phyloP scores from a whole-genome alignment of 2,329 filamentous ascomycete species.

The Orbilia quercus region DNA sequence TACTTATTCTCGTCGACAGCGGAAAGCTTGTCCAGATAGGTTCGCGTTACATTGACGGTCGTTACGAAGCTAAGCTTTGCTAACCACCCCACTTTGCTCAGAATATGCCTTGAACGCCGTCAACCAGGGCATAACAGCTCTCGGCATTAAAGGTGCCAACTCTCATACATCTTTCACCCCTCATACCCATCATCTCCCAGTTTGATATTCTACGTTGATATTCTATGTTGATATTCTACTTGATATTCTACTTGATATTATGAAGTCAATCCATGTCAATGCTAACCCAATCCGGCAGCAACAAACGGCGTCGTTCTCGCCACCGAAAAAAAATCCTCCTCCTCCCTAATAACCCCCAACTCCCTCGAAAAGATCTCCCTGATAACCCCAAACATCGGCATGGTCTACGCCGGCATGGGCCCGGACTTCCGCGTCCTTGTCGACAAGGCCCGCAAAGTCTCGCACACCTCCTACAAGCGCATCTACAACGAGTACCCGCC shows the following conservation, averaged over 20 bases:
- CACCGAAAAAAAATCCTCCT: conserved; percentile 99
- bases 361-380: conserved; percentile 97
- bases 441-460: conserved; percentile 97
- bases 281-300: conserved; percentile 68
- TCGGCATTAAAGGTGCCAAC: conserved; percentile 99
- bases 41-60: conserved; percentile 64
- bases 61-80: not conserved
- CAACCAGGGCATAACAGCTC: conserved; percentile 97
- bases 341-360: conserved; percentile 91
- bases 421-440: conserved; percentile 98
- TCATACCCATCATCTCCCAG: conserved; percentile 9
- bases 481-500: conserved; percentile 99
- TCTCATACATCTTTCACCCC: conserved; percentile 58
- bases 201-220: conserved; percentile 31
- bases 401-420: conserved; percentile 99
- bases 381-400: conserved; percentile 98
- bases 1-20: conserved; percentile 66
- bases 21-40: conserved; percentile 99
- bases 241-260: conserved; percentile 45
- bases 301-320: conserved; percentile 99
- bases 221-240: conserved; percentile 56
- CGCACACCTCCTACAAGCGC: conserved; percentile 98
- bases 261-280: no score
- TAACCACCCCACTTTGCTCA: conserved; percentile 63
- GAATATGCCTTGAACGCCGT: conserved; percentile 99